phyloP scores from a whole-genome alignment of 192 early-diverging fungal genomes.

The Globomyces pollinis-pini region DNA sequence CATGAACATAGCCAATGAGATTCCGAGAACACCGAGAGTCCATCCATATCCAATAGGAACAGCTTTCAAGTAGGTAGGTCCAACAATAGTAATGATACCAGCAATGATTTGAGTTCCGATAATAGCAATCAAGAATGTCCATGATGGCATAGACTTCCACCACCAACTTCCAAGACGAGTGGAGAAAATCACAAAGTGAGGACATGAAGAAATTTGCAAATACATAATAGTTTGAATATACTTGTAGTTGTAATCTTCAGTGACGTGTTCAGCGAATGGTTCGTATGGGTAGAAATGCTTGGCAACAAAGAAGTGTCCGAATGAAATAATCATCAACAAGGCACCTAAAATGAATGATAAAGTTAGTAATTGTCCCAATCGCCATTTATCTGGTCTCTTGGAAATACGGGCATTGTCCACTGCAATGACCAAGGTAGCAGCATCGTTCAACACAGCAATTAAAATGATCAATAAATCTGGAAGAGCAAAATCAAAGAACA shows the following conservation, averaged over 20 bases:
- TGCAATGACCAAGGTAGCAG: slow-evolving; percentile 89
- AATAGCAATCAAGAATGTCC: slow-evolving; percentile 72
- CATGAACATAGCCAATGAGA: slow-evolving; percentile 74
- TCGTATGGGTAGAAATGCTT: slow-evolving; percentile 6
- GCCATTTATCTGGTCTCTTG: slow-evolving; percentile 83
- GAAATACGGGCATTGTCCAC: slow-evolving; percentile 92
- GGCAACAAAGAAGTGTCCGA: slow-evolving; percentile 78
- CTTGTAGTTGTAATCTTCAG: not conserved
- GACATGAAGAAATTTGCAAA: slow-evolving; percentile 85
- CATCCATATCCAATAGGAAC: slow-evolving; percentile 54
- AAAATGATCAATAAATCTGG: slow-evolving; percentile 81
- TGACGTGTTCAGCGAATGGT: not conserved
- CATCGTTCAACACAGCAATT: slow-evolving; percentile 86
- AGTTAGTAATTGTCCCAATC: slow-evolving; percentile 84
- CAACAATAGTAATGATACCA: slow-evolving; percentile 79
- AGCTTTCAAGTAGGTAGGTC: slow-evolving; percentile 21
- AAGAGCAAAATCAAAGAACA: slow-evolving; percentile 76
- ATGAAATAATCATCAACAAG: slow-evolving; percentile 68
- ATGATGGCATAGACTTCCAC: slow-evolving; percentile 78
- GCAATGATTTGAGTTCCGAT: slow-evolving; percentile 87
- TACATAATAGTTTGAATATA: slow-evolving; percentile 57
- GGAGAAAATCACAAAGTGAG: slow-evolving; percentile 96
- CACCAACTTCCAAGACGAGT: slow-evolving; percentile 82
- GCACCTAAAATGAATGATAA: slow-evolving; percentile 70
- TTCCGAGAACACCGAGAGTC: slow-evolving; percentile 60